A percentile compares a stretch with the other conserved stretches of the same genome.
Evolutionary conservation across 495 filamentous ascomycete species (phyloP).

Genomic region (Bacidia rubella): DNA sequence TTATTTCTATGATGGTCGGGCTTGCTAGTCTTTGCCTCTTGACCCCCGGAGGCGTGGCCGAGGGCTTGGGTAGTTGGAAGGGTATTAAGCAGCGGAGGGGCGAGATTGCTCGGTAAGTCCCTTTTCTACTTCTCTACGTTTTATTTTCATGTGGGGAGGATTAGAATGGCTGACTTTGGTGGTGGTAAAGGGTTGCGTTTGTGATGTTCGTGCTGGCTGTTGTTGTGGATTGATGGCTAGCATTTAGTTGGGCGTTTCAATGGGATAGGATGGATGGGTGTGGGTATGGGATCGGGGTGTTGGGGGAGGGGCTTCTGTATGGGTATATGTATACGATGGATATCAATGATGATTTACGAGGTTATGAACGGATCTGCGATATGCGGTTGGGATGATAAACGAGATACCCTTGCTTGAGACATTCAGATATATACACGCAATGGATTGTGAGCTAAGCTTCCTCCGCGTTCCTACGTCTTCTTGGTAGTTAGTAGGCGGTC

Average conservation of each 20-base stretch:
- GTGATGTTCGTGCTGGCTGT: neutral
- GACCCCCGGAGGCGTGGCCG: neutral
- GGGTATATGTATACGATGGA: neutral
- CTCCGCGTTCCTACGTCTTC: too few species aligned
- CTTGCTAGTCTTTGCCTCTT: slow-evolving; percentile 1
- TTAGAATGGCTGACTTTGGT: too few species aligned
- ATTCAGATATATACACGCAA: too few species aligned
- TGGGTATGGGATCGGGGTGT: neutral
- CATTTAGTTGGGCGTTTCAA: neutral
- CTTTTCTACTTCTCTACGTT: too few species aligned
- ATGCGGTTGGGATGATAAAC: too few species aligned
- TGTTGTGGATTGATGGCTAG: neutral
- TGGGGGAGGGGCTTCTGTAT: neutral
- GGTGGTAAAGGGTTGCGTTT: neutral
- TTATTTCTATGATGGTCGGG: slow-evolving; percentile 16
- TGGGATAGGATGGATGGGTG: neutral
- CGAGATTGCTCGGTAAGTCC: too few species aligned
- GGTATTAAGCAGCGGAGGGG: neutral
- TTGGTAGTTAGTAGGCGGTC: too few species aligned
- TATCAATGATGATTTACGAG: too few species aligned
- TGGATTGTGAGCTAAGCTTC: too few species aligned
- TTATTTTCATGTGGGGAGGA: too few species aligned
- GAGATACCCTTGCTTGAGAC: too few species aligned
- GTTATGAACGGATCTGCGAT: too few species aligned
- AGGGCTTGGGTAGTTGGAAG: neutral